phyloP scores from a whole-genome alignment of 306 rosid species.

The Medicago lupulina region DNA sequence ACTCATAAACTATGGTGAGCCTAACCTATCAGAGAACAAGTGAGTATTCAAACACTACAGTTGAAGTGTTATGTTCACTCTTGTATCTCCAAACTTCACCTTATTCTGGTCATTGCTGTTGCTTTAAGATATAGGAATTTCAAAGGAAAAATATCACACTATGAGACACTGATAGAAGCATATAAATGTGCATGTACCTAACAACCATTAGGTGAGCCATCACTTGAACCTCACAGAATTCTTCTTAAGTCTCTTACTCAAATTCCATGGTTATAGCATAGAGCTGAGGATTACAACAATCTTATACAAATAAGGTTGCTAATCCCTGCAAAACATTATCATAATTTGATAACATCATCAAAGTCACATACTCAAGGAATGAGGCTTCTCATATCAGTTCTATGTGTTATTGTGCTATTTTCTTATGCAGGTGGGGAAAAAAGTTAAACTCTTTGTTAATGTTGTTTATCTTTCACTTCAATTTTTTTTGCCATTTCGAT shows the following conservation, averaged over 20 bases:
- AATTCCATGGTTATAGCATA: slow-evolving; percentile 35
- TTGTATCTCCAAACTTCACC: slow-evolving; percentile 41
- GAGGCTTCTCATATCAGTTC: slow-evolving; percentile 60
- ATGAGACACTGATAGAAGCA: slow-evolving; percentile 30
- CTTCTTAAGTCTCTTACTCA: slow-evolving; percentile 39
- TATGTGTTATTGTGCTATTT: slow-evolving; percentile 53
- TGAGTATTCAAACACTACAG: slow-evolving; percentile 46
- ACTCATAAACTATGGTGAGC: slow-evolving; percentile 31
- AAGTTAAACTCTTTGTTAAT: not conserved
- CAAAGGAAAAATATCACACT: slow-evolving; percentile 37
- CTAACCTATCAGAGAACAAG: slow-evolving; percentile 49
- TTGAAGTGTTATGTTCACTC: slow-evolving; percentile 55
- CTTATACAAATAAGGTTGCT: slow-evolving; percentile 29
- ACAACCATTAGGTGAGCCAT: slow-evolving; percentile 74
- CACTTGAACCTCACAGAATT: slow-evolving; percentile 38
- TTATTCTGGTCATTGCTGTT: slow-evolving; percentile 57
- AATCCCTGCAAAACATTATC: slow-evolving; percentile 16
- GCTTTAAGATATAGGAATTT: slow-evolving; percentile 73
- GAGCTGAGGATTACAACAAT: slow-evolving; percentile 36
- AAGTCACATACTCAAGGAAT: slow-evolving; percentile 40
- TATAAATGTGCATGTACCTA: slow-evolving; percentile 44
- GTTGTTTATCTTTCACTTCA: slow-evolving; percentile 14
- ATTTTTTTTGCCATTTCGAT: not conserved
- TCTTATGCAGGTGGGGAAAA: slow-evolving; percentile 60
- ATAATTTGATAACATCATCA: slow-evolving; percentile 34